Conservation (phyloP, 148 eudicot species). For the Cornus suecica region DNA sequence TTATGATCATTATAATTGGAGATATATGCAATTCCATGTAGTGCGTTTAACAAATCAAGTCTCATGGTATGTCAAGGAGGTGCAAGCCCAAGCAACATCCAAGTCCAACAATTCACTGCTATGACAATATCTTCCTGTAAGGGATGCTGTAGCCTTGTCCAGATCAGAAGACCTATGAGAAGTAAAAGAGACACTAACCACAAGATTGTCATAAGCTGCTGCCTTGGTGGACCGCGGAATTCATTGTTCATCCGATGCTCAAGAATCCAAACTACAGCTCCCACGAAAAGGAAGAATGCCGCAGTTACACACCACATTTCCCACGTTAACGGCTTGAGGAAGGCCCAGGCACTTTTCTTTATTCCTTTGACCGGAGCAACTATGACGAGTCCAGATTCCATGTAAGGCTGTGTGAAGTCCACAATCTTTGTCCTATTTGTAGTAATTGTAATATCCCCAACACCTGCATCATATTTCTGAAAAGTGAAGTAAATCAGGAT, state of each 20-base stretch:
- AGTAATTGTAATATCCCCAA: constrained; percentile 68
- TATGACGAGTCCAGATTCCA: constrained; percentile 69
- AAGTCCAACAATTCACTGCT: background rate
- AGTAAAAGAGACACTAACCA: constrained; percentile 42
- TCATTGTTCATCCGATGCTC: constrained; percentile 73
- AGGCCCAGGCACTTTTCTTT: constrained; percentile 63
- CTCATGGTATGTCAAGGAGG: too few species aligned
- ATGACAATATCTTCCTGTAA: background rate
- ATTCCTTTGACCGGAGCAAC: constrained; percentile 49
- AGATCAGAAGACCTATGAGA: background rate
- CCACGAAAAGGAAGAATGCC: constrained; percentile 57
- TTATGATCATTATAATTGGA: too few species aligned
- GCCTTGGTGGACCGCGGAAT: constrained; percentile 78
- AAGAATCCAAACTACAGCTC: constrained; percentile 71
- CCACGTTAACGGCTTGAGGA: constrained; percentile 62
- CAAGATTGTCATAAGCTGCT: constrained; percentile 60
- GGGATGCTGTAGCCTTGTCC: background rate
- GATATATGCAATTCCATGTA: background rate
- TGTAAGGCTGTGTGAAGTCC: constrained; percentile 78
- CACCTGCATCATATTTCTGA: constrained; percentile 82
- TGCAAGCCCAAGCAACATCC: background rate
- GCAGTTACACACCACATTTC: constrained; percentile 69
- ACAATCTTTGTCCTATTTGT: constrained; percentile 79
- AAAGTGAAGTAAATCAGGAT: constrained; percentile 15
- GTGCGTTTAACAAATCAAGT: background rate